These are phyloP conservation scores for Penicillium fuscoglaucum DNA, from an alignment of 2,329 filamentous ascomycete species.

Conservation along the genomic window DNA sequence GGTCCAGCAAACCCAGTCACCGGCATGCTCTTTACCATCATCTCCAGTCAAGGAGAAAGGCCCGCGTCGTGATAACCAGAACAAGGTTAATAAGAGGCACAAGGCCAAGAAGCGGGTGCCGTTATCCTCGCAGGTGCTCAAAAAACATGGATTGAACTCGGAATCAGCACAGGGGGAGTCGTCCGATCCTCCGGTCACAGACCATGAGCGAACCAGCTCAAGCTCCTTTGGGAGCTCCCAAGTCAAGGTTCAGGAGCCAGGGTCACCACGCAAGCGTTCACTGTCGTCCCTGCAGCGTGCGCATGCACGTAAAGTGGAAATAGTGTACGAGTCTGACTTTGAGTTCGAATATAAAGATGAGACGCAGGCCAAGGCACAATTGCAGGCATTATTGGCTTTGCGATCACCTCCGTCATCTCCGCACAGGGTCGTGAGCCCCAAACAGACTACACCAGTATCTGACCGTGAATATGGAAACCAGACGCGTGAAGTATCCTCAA, in stretches of 20 bases:
- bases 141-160: neutral
- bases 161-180: neutral
- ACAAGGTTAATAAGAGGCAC: neutral
- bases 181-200: neutral
- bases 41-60: neutral
- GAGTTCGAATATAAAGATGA: neutral
- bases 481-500: too few species aligned
- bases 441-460: neutral
- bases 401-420: neutral
- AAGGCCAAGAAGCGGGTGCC: neutral
- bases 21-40: neutral
- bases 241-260: neutral
- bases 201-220: neutral
- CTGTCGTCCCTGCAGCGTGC: neutral
- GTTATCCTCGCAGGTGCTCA: neutral
- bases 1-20: neutral
- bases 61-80: neutral
- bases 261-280: neutral
- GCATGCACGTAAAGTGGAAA: neutral
- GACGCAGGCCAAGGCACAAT: neutral
- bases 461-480: too few species aligned
- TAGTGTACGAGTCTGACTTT: neutral
- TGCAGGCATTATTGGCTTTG: neutral
- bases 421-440: neutral
- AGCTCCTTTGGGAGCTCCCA: neutral